phyloP scores from a whole-genome alignment of 2,329 filamentous ascomycete species.

The Apiospora marii region DNA sequence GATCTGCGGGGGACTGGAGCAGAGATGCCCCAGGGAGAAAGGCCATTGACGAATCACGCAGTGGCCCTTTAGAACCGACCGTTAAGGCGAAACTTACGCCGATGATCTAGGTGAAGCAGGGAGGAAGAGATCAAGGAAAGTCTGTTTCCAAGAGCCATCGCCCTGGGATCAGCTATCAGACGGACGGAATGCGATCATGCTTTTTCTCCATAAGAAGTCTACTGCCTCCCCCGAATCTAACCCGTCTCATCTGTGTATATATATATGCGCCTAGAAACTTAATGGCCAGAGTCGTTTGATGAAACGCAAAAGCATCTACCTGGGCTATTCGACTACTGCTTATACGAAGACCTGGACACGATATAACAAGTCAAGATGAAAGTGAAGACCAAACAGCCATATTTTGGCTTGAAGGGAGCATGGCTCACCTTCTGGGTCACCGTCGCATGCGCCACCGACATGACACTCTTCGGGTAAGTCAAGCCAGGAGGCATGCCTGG shows the following conservation, averaged over 20 bases:
- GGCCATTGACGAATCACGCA: neutral
- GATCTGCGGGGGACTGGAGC: constrained; percentile 1
- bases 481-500: too few species aligned
- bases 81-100: constrained; percentile 17
- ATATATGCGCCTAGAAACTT: neutral
- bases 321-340: neutral
- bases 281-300: neutral
- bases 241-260: neutral
- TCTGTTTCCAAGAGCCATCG: neutral
- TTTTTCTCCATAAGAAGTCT: neutral
- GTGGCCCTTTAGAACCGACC: neutral
- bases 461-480: constrained; percentile 38
- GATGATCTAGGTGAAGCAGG: constrained; percentile 1
- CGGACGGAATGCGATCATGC: neutral
- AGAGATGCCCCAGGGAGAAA: neutral
- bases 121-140: too few species aligned
- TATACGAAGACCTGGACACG: neutral
- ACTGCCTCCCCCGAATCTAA: neutral
- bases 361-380: constrained; percentile 8
- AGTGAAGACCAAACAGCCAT: constrained; percentile 27
- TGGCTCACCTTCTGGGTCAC: constrained; percentile 38
- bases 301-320: neutral
- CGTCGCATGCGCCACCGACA: constrained; percentile 37
- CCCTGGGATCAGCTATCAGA: neutral
- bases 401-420: constrained; percentile 35